Evolutionary conservation across 495 filamentous ascomycete genomes (phyloP).

Genomic region (Tricharina praecox): DNA sequence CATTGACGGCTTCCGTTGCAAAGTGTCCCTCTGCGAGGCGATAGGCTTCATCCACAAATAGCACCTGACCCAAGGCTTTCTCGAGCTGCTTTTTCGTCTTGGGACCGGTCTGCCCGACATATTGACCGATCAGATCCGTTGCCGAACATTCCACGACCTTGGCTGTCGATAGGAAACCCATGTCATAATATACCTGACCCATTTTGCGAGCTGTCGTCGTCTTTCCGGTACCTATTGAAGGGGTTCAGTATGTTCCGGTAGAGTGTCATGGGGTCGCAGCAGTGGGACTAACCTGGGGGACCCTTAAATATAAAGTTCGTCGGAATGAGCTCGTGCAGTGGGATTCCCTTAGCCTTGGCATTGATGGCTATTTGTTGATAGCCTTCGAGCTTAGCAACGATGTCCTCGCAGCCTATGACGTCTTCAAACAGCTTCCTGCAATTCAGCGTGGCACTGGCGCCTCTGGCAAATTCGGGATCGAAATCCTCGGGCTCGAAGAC

Average conservation of each 20-base stretch:
- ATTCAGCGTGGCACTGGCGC: slow-evolving; percentile 29
- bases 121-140: slow-evolving; percentile 42
- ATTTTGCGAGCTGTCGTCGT: slow-evolving; percentile 52
- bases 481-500: slow-evolving; percentile 47
- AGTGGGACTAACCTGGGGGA: slow-evolving; percentile 43
- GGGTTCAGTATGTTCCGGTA: not conserved
- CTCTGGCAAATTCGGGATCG: slow-evolving; percentile 47
- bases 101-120: slow-evolving; percentile 35
- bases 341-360: slow-evolving; percentile 35
- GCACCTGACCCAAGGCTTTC: slow-evolving; percentile 38
- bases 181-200: slow-evolving; percentile 50
- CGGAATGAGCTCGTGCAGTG: slow-evolving; percentile 42
- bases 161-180: slow-evolving; percentile 38
- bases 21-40: slow-evolving; percentile 40
- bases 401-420: slow-evolving; percentile 47
- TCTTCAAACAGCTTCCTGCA: slow-evolving; percentile 41
- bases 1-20: slow-evolving; percentile 55
- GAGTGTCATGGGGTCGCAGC: too few species aligned
- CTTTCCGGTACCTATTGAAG: slow-evolving; percentile 49
- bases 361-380: slow-evolving; percentile 40
- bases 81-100: slow-evolving; percentile 31
- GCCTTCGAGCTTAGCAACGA: slow-evolving; percentile 40
- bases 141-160: slow-evolving; percentile 43
- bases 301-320: slow-evolving; percentile 49
- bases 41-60: slow-evolving; percentile 21